phyloP scores from a whole-genome alignment of 169 alveolate species.

The Plasmodium gonderi region DNA sequence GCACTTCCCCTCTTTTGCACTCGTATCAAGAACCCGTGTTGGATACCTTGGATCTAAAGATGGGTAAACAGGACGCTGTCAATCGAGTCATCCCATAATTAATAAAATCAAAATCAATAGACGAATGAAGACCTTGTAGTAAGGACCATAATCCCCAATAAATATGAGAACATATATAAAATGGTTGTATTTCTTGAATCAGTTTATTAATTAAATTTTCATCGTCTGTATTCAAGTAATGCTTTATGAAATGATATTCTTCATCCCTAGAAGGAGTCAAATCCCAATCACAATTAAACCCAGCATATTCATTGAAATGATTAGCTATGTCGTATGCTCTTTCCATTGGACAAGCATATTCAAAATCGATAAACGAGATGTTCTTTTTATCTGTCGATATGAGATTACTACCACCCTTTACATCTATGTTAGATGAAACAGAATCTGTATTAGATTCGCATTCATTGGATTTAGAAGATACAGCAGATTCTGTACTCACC shows the following conservation, averaged over 20 bases:
- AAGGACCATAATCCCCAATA: constrained; percentile 86
- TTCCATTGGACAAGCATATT: constrained; percentile 85
- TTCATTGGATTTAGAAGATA: background rate
- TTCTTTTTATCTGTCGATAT: background rate
- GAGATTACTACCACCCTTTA: background rate
- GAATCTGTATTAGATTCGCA: background rate
- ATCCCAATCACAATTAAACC: constrained; percentile 79
- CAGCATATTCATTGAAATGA: constrained; percentile 82
- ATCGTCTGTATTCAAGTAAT: constrained; percentile 55
- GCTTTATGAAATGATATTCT: constrained; percentile 76
- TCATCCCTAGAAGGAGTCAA: constrained; percentile 74
- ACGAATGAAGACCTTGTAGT: constrained; percentile 77
- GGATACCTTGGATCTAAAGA: constrained; percentile 23
- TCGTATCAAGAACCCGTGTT: no score
- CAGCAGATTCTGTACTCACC: background rate
- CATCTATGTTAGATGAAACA: background rate
- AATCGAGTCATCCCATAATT: constrained; percentile 77
- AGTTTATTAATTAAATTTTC: constrained; percentile 42
- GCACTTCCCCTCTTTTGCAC: background rate
- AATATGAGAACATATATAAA: constrained; percentile 79
- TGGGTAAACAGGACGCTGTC: constrained; percentile 36
- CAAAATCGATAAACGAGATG: constrained; percentile 80
- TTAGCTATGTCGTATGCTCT: constrained; percentile 87
- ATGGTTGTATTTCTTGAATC: constrained; percentile 81
- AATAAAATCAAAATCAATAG: constrained; percentile 78